phyloP scores from a whole-genome alignment of 2,329 filamentous ascomycete genomes.

The Myriosclerotinia curreyana region DNA sequence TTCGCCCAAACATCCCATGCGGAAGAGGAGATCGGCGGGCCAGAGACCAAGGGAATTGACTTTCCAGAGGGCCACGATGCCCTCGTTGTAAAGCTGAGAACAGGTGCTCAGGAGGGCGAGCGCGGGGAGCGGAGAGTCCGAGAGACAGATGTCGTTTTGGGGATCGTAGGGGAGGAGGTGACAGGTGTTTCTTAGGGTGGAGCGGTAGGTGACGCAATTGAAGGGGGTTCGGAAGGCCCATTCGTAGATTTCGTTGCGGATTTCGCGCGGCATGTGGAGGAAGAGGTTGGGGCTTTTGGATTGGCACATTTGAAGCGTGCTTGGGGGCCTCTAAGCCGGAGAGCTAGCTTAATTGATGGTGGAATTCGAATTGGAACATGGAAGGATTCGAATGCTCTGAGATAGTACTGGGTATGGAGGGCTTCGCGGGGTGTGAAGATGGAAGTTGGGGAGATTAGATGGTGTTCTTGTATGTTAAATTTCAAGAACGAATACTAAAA shows the following conservation, averaged over 20 bases:
- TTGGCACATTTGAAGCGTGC: not conserved
- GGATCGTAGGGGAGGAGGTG: slow-evolving; percentile 14
- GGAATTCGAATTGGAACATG: not conserved
- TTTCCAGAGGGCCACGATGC: slow-evolving; percentile 9
- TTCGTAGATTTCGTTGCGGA: slow-evolving; percentile 21
- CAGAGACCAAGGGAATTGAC: slow-evolving; percentile 16
- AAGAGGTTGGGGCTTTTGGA: not conserved
- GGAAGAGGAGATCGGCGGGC: slow-evolving; percentile 19
- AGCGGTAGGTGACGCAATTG: slow-evolving; percentile 13
- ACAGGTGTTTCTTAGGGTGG: slow-evolving; percentile 1
- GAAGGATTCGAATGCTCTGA: not conserved
- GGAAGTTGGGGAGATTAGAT: not conserved
- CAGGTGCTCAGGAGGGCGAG: slow-evolving; percentile 5
- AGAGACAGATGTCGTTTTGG: slow-evolving; percentile 16
- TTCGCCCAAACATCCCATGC: not conserved
- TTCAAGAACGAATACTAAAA: not conserved
- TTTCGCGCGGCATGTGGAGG: slow-evolving; percentile 13
- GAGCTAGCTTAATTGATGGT: too few species aligned
- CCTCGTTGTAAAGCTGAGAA: slow-evolving; percentile 9
- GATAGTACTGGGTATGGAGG: not conserved
- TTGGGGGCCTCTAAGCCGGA: not conserved
- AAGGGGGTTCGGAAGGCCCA: slow-evolving; percentile 13
- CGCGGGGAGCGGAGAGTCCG: not conserved
- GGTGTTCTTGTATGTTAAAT: not conserved
- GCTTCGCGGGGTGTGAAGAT: not conserved